Base-by-base conservation (phyloP, 106 monocot genomes). In the Phalaenopsis equestris region DNA sequence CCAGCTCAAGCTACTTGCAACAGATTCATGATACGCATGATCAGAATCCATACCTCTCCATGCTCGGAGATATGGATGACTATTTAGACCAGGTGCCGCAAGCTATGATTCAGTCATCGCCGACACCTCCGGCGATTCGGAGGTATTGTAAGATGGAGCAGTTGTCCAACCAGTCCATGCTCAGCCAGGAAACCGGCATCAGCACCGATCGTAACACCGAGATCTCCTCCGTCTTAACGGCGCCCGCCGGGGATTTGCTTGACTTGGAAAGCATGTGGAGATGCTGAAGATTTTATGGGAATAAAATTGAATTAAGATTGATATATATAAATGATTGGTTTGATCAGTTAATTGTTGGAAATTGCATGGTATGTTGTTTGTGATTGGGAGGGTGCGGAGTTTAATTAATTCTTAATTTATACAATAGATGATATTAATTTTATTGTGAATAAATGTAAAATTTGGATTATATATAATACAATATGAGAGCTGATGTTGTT, bases 171-270 rank as follows among this genome's bases (percentile, higher is more conserved):
- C 79, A 80, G 45, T 89, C 91, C 14, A 79, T 91, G 81, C 76
- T 89, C 42, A 88, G 91, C 87, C 90, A 85, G 52, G 91, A 94
- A 76, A 92, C 94, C 5, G 88, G 91, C 43, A 43, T 90, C 46
- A 95, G 94, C 84, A 86, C 85, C 24, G 76, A 74, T 43, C 74
- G n/a, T 0, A 41, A 74, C 74, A 45, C 74, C 3, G 91, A 92
- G 84, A 95, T 89, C 75, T 95, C 95, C 0, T 94, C 90, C 14
- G 87, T 70, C 74, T 2, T 74, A 39, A 14, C 74, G 0, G 18
- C 30, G 0, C 21, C 9, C 24, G 75, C 41, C 1, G 75, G 48
- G 1, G 74, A n/a, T 18, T 47, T 11, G 4, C 47, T 75, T 1
- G 75, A 75, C 75, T 24, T 75, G n/a, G 10, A 8, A 1, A 6